A percentile compares a stretch with the other conserved stretches of the same genome.
These are phyloP conservation scores for Aureobasidium sp. DNA, from an alignment of 2,329 filamentous ascomycete species.

Conservation along the genomic window DNA sequence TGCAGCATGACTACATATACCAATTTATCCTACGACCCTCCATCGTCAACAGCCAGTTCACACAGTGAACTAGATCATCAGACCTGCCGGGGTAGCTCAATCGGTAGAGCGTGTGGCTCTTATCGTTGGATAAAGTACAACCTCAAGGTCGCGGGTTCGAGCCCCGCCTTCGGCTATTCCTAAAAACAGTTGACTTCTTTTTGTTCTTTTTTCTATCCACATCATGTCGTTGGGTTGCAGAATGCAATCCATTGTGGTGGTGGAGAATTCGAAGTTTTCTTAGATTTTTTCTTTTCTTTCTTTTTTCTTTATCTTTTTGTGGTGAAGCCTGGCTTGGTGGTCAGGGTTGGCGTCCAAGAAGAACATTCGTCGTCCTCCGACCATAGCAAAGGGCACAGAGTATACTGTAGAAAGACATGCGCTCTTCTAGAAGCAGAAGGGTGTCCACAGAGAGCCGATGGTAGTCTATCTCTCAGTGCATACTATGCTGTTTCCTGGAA, in stretches of 20 bases:
- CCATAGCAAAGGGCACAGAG: too few relatives aligned
- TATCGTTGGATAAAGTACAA: conserved; percentile 21
- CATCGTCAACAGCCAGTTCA: conserved; percentile 3
- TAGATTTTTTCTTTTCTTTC: too few relatives aligned
- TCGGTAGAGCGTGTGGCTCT: conserved; percentile 43
- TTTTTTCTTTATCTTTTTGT: not conserved
- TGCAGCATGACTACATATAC: not conserved
- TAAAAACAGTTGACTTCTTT: not conserved
- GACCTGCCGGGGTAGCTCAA: conserved; percentile 39
- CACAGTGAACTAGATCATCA: not conserved
- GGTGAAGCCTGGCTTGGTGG: not conserved
- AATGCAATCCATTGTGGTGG: not conserved
- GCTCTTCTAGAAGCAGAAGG: too few relatives aligned
- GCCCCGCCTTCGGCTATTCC: conserved; percentile 12
- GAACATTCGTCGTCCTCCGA: too few relatives aligned
- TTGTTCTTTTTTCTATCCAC: not conserved
- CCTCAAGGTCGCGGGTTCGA: conserved; percentile 2
- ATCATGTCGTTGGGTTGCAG: not conserved
- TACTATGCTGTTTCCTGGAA: too few relatives aligned
- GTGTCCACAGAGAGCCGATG: too few relatives aligned
- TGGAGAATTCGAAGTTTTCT: too few relatives aligned
- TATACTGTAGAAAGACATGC: too few relatives aligned
- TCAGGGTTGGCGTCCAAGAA: not conserved
- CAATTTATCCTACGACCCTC: fast-evolving
- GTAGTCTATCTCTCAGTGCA: too few relatives aligned